Conservation (phyloP, 352 stramenopile species). For the Phytophthora megakarya region DNA sequence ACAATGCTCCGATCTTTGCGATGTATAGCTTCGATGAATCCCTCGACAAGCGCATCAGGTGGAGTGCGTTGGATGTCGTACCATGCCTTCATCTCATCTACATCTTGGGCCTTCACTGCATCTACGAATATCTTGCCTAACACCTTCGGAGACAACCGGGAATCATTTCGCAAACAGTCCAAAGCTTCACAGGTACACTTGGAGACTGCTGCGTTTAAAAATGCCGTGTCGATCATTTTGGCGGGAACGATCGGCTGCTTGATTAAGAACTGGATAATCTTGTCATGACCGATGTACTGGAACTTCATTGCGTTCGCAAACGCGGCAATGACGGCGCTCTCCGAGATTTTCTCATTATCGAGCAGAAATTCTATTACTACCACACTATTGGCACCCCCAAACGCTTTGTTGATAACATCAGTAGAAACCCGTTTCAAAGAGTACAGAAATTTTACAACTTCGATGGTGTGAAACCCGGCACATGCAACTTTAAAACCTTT, state of each 20-base stretch:
- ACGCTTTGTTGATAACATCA: background rate
- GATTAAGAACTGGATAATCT: background rate
- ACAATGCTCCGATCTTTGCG: background rate
- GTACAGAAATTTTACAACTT: background rate
- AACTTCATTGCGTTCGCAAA: background rate
- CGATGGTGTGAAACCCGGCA: background rate
- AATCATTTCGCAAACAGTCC: background rate
- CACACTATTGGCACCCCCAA: background rate
- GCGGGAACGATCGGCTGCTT: background rate
- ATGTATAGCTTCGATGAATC: conserved; percentile 1
- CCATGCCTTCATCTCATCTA: background rate
- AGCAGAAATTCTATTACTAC: background rate
- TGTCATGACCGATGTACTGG: background rate
- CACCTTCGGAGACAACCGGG: background rate
- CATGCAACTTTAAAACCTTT: background rate
- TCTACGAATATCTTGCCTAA: background rate
- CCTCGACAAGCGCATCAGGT: background rate
- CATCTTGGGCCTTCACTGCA: background rate
- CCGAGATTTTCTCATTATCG: conserved; percentile 1
- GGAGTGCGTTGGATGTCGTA: background rate
- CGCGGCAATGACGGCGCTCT: background rate
- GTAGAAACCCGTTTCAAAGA: background rate
- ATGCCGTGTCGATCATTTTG: background rate
- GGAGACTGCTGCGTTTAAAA: background rate
- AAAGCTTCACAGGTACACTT: background rate